These are phyloP conservation scores for Wickerhamomyces ciferrii DNA, from an alignment of 805 yeast species.

Conservation along the genomic window DNA sequence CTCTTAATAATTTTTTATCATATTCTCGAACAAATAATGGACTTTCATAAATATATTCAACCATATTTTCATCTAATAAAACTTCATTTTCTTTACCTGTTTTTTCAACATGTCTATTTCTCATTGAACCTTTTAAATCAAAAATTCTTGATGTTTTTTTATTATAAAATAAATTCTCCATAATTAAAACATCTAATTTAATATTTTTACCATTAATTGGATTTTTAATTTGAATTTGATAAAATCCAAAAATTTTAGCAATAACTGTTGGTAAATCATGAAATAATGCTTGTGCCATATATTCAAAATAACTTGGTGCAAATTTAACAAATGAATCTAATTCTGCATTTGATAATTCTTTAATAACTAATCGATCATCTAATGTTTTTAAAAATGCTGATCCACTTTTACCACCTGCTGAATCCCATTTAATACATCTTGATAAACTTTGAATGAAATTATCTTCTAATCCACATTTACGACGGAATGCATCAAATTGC, in stretches of 20 bases:
- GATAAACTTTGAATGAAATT: conserved; percentile 85
- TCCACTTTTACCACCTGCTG: conserved; percentile 95
- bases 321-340: conserved; percentile 90
- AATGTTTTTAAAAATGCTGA: conserved; percentile 88
- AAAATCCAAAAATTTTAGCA: conserved; percentile 93
- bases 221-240: conserved; percentile 85
- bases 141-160: conserved; percentile 79
- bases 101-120: conserved; percentile 93
- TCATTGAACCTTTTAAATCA: conserved; percentile 96
- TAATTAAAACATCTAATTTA: conserved; percentile 86
- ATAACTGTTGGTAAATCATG: conserved; percentile 93
- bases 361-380: conserved; percentile 85
- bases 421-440: conserved; percentile 93
- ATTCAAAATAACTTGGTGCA: conserved; percentile 95
- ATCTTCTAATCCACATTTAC: conserved; percentile 72
- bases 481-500: conserved; percentile 91
- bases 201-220: conserved; percentile 69
- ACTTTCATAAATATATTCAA: conserved; percentile 92
- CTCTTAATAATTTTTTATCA: conserved; percentile 77
- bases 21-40: conserved; percentile 93
- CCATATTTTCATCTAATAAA: conserved; percentile 93
- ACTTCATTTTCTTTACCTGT: conserved; percentile 96
- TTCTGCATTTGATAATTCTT: conserved; percentile 84
- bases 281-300: conserved; percentile 91
- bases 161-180: conserved; percentile 92